phyloP scores from a whole-genome alignment of 805 yeast species.

The Lachancea sp. region DNA sequence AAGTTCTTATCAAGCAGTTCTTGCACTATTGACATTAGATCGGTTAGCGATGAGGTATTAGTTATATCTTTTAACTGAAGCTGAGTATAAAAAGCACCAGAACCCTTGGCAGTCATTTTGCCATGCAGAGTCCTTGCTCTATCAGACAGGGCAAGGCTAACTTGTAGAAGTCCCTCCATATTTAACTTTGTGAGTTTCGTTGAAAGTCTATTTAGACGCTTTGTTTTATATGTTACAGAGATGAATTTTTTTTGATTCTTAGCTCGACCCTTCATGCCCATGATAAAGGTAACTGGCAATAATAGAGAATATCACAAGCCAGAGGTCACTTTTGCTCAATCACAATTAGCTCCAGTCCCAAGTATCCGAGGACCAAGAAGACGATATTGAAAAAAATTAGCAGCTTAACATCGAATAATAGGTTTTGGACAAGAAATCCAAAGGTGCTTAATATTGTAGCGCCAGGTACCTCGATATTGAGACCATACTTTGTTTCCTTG shows the following conservation, averaged over 20 bases:
- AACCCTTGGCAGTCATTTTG: slow-evolving; percentile 50
- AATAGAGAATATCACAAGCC: too few relatives aligned
- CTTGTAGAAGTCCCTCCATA: background rate
- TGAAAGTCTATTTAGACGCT: background rate
- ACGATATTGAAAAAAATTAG: slow-evolving; percentile 50
- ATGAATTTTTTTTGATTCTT: background rate
- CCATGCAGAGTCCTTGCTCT: slow-evolving; percentile 54
- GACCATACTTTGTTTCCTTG: slow-evolving; percentile 83
- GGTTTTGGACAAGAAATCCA: slow-evolving; percentile 82
- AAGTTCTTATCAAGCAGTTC: slow-evolving; percentile 51
- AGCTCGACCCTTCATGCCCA: too few relatives aligned
- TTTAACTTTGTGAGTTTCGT: background rate
- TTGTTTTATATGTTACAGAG: background rate
- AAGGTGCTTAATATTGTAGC: slow-evolving; percentile 93
- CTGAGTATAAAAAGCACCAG: slow-evolving; percentile 55
- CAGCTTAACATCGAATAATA: slow-evolving; percentile 57
- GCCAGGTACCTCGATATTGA: slow-evolving; percentile 94
- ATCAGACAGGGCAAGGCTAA: slow-evolving; percentile 27
- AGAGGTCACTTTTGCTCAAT: slow-evolving; percentile 59
- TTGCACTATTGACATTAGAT: slow-evolving; percentile 45
- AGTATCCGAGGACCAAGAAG: slow-evolving; percentile 65
- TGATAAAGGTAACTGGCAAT: too few relatives aligned
- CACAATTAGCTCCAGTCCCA: slow-evolving; percentile 64
- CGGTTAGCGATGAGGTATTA: slow-evolving; percentile 37
- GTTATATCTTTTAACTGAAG: slow-evolving; percentile 54